These are phyloP conservation scores for Xylaria sp. DNA, from an alignment of 2,329 filamentous ascomycete species.

Conservation along the genomic window DNA sequence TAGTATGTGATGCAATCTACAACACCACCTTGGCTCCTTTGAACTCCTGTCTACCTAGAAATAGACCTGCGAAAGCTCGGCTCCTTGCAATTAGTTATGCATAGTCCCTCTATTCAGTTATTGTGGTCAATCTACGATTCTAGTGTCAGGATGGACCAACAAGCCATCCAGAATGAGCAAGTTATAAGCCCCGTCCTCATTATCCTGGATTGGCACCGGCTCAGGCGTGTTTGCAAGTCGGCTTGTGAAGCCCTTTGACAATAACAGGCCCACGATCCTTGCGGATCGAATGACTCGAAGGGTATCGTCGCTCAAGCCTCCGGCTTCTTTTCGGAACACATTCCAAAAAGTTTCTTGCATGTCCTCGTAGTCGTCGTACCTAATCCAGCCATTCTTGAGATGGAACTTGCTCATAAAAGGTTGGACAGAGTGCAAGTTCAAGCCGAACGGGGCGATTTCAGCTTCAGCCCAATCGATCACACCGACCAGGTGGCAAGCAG, in stretches of 20 bases:
- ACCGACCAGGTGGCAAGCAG: slow-evolving; percentile 44
- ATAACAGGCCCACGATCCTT: slow-evolving; percentile 44
- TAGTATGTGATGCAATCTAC: too few species aligned
- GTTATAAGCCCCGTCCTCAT: slow-evolving; percentile 47
- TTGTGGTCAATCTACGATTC: too few species aligned
- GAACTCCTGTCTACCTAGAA: too few species aligned
- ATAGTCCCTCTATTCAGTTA: too few species aligned
- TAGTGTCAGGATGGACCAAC: not conserved
- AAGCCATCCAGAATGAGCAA: slow-evolving; percentile 30
- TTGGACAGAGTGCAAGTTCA: slow-evolving; percentile 47
- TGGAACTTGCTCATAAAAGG: slow-evolving; percentile 44
- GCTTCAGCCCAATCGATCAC: slow-evolving; percentile 52
- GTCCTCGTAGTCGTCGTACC: slow-evolving; percentile 44
- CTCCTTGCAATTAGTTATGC: too few species aligned
- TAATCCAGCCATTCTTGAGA: slow-evolving; percentile 42
- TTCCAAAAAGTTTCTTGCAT: slow-evolving; percentile 43
- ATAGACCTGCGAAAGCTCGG: too few species aligned
- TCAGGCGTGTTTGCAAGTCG: slow-evolving; percentile 45
- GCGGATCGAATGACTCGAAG: slow-evolving; percentile 41
- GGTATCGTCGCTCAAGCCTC: slow-evolving; percentile 36
- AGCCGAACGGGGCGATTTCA: slow-evolving; percentile 46
- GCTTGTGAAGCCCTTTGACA: slow-evolving; percentile 46
- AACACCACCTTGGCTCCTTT: too few species aligned
- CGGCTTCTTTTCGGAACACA: slow-evolving; percentile 40
- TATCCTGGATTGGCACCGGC: slow-evolving; percentile 45